A percentile compares a stretch with the other conserved stretches of the same genome.
Evolutionary conservation across 2,329 filamentous ascomycete species (phyloP).

Genomic region (Monilinia aucupariae): DNA sequence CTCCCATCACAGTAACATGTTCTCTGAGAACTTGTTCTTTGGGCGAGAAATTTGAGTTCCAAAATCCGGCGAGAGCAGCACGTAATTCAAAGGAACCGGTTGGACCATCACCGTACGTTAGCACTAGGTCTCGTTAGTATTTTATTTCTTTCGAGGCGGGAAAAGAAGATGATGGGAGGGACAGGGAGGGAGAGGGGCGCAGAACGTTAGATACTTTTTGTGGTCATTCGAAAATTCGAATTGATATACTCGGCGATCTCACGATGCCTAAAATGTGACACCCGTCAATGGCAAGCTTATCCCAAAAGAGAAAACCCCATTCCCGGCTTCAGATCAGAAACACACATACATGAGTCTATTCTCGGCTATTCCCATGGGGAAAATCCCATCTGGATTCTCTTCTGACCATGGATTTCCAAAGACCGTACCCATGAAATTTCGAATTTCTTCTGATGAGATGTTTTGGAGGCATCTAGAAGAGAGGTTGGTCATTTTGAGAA

Average conservation of each 20-base stretch:
- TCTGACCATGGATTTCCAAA: slow-evolving; percentile 19
- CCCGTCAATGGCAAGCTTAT: no score
- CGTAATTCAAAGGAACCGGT: slow-evolving; percentile 37
- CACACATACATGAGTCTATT: slow-evolving; percentile 21
- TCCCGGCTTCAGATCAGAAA: no score
- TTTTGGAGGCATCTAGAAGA: slow-evolving; percentile 16
- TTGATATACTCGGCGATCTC: slow-evolving; percentile 19
- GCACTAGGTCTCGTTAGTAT: slow-evolving; percentile 11
- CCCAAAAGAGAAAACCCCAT: no score
- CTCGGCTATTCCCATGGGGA: slow-evolving; percentile 20
- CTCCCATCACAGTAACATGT: slow-evolving; percentile 39
- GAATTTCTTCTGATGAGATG: slow-evolving; percentile 9
- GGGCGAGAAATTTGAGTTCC: slow-evolving; percentile 40
- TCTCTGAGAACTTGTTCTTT: slow-evolving; percentile 33
- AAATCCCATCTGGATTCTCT: slow-evolving; percentile 18
- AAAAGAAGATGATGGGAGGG: no score
- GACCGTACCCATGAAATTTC: slow-evolving; percentile 16
- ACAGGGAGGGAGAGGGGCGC: no score
- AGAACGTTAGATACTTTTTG: neutral
- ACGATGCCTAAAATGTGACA: slow-evolving; percentile 12
- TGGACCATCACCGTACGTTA: slow-evolving; percentile 21
- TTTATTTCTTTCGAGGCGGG: neutral
- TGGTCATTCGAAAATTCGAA: slow-evolving; percentile 6
- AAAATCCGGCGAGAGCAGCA: slow-evolving; percentile 37
- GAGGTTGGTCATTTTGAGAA: neutral